A percentile compares a stretch with the other conserved stretches of the same genome.
These are phyloP conservation scores for Colletotrichum eleusines DNA, from an alignment of 2,329 filamentous ascomycete genomes.

Conservation along the genomic window DNA sequence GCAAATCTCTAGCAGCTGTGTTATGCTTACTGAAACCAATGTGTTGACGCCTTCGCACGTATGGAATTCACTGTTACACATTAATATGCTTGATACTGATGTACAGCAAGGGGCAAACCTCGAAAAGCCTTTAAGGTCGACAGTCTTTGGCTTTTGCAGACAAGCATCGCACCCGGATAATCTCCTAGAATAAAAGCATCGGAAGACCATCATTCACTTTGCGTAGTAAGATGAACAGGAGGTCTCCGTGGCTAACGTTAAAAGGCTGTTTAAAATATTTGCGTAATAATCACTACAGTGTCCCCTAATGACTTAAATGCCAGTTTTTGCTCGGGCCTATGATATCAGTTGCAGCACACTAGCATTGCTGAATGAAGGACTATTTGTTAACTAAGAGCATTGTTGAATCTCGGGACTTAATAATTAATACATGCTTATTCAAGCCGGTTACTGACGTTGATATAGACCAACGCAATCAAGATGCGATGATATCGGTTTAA, in stretches of 20 bases:
- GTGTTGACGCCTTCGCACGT: too few species aligned
- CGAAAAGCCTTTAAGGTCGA: slow-evolving; percentile 55
- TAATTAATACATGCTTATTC: too few species aligned
- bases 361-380: background rate
- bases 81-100: slow-evolving; percentile 49
- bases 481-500: background rate
- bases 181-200: slow-evolving; percentile 52
- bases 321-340: background rate
- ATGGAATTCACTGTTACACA: slow-evolving; percentile 59
- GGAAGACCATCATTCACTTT: slow-evolving; percentile 51
- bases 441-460: background rate
- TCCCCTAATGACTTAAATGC: background rate
- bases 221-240: slow-evolving; percentile 51
- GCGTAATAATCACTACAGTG: too few species aligned
- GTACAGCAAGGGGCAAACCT: slow-evolving; percentile 56
- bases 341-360: background rate
- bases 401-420: background rate
- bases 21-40: too few species aligned
- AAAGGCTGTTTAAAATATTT: slow-evolving; percentile 44
- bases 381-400: background rate
- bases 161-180: slow-evolving; percentile 64
- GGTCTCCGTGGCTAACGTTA: too few species aligned
- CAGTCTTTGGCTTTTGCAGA: slow-evolving; percentile 62
- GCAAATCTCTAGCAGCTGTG: too few species aligned
- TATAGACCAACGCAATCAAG: background rate